phyloP scores from a whole-genome alignment of 768 basidiomycete species.

The Termitomyces sp. region DNA sequence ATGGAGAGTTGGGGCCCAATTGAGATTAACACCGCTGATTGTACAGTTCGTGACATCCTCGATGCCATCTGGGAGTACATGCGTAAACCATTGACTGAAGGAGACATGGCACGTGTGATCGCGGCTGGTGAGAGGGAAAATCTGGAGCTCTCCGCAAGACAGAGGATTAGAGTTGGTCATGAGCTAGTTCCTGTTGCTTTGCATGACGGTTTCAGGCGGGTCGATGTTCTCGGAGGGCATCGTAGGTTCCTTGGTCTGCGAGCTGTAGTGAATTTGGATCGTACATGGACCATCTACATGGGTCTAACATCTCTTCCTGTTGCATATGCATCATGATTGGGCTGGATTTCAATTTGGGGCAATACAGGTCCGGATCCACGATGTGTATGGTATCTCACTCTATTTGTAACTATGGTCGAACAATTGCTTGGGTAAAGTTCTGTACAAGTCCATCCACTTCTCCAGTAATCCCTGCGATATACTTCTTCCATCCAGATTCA shows the following conservation, averaged over 20 bases:
- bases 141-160: slow-evolving; percentile 23
- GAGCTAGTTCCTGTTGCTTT: slow-evolving; percentile 38
- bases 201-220: slow-evolving; percentile 38
- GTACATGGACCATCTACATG: slow-evolving; percentile 44
- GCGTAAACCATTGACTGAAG: slow-evolving; percentile 35
- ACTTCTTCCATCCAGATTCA: slow-evolving; percentile 19
- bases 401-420: slow-evolving; percentile 8
- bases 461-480: slow-evolving; percentile 16
- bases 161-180: slow-evolving; percentile 34
- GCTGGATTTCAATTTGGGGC: neutral
- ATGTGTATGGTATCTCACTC: neutral
- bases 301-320: slow-evolving; percentile 37
- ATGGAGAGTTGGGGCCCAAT: slow-evolving; percentile 52
- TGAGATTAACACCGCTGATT: slow-evolving; percentile 29
- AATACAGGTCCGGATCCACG: too few relatives aligned
- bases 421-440: slow-evolving; percentile 15
- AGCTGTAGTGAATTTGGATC: slow-evolving; percentile 30
- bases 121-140: slow-evolving; percentile 1
- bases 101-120: slow-evolving; percentile 26
- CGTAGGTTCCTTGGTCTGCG: slow-evolving; percentile 44
- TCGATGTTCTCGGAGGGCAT: slow-evolving; percentile 47
- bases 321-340: slow-evolving; percentile 3
- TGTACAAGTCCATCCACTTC: slow-evolving; percentile 15
- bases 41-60: slow-evolving; percentile 44
- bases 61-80: slow-evolving; percentile 48